Conservation (phyloP, 1,284 basidiomycete genomes). For the Leccinum olivaceoglutinosum region DNA sequence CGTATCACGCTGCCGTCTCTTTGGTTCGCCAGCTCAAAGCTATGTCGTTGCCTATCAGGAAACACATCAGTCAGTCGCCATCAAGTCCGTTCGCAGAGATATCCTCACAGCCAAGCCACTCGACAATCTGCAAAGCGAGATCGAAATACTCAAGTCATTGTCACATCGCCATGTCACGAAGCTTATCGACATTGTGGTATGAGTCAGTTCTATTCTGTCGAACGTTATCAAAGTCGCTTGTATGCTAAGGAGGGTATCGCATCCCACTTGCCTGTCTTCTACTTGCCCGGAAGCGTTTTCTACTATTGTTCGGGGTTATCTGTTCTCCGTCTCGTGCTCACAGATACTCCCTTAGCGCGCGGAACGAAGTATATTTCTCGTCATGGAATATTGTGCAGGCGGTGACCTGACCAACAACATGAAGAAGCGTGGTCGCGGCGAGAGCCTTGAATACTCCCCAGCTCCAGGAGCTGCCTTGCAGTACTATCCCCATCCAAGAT, state of each 20-base stretch:
- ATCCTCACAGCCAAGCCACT: constrained; percentile 90
- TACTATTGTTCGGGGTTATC: background rate
- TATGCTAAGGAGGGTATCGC: background rate
- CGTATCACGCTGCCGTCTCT: constrained; percentile 24
- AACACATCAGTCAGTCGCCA: constrained; percentile 75
- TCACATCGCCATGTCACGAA: constrained; percentile 92
- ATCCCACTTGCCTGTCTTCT: background rate
- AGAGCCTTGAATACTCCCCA: constrained; percentile 78
- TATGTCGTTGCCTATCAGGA: constrained; percentile 43
- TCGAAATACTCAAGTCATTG: constrained; percentile 92
- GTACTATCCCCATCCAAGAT: constrained; percentile 87
- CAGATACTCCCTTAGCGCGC: constrained; percentile 58
- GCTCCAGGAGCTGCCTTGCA: constrained; percentile 61
- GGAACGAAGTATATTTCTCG: constrained; percentile 90
- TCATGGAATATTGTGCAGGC: constrained; percentile 96
- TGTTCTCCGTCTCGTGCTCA: constrained; percentile 13
- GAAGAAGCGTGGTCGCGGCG: constrained; percentile 86
- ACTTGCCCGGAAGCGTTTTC: background rate
- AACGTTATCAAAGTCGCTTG: constrained; percentile 1
- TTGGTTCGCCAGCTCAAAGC: background rate
- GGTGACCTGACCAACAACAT: constrained; percentile 96
- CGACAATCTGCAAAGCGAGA: constrained; percentile 96
- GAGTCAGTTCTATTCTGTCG: constrained; percentile 21
- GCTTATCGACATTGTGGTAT: constrained; percentile 85
- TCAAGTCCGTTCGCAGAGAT: constrained; percentile 91